Percentiles rank a stretch among this genome's conserved stretches.
phyloP scores from a whole-genome alignment of 2,329 filamentous ascomycete species.

The Diaporthe humulicola region DNA sequence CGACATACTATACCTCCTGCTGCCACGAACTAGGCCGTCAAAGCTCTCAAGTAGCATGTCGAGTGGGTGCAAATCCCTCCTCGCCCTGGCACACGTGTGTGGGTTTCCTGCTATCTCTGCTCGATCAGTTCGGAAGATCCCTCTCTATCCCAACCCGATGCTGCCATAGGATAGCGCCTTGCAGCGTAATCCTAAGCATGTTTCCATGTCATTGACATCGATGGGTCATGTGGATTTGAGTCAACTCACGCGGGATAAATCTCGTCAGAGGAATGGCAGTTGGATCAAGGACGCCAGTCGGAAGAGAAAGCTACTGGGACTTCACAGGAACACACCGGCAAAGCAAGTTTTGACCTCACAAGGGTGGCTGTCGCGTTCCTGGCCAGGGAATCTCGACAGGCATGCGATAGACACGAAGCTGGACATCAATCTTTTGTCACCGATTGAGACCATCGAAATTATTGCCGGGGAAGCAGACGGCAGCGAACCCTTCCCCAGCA shows the following conservation, averaged over 20 bases:
- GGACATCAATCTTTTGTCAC: background rate
- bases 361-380: background rate
- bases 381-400: background rate
- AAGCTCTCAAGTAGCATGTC: background rate
- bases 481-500: background rate
- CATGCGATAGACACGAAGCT: background rate
- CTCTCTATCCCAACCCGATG: constrained; percentile 64
- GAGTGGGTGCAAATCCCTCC: constrained; percentile 45
- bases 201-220: background rate
- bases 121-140: constrained; percentile 65
- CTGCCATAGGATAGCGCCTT: constrained; percentile 65
- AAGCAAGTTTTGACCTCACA: background rate
- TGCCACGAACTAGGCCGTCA: background rate
- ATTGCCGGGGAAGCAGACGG: too few species aligned
- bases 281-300: background rate
- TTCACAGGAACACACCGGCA: too few species aligned
- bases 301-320: background rate
- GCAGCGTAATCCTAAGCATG: constrained; percentile 62
- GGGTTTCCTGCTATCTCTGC: constrained; percentile 64
- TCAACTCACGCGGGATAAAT: too few species aligned
- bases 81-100: constrained; percentile 48
- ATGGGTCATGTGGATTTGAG: background rate
- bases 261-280: background rate
- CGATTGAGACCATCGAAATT: background rate
- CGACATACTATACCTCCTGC: background rate